Conservation (phyloP, 805 yeast genomes). For the Diddensiella santjacobensis region DNA sequence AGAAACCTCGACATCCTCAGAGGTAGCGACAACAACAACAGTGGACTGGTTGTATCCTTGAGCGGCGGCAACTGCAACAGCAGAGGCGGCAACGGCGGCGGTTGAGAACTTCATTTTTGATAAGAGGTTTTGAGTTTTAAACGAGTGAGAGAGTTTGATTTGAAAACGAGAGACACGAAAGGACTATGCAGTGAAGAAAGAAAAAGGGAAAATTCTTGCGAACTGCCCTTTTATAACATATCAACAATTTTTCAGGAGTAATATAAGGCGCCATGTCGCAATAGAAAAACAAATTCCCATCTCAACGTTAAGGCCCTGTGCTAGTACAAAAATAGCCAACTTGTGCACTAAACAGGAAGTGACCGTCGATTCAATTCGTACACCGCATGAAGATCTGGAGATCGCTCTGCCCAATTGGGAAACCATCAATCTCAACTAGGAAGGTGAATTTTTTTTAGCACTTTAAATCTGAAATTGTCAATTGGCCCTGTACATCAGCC, state of each 20-base stretch:
- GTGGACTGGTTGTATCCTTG: slow-evolving; percentile 17
- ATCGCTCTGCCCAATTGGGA: neutral
- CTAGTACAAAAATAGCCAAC: neutral
- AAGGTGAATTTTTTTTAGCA: neutral
- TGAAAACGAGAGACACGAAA: slow-evolving; percentile 1
- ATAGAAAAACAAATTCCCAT: neutral
- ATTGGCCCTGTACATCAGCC: neutral
- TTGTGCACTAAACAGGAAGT: neutral
- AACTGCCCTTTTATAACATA: slow-evolving; percentile 5
- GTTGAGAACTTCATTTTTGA: slow-evolving; percentile 22
- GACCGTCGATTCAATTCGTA: neutral
- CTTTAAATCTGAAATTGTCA: neutral
- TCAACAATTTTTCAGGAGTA: neutral
- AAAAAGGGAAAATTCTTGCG: neutral
- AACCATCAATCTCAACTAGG: neutral
- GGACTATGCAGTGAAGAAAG: slow-evolving; percentile 2
- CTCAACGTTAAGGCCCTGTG: neutral
- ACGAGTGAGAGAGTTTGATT: slow-evolving; percentile 7
- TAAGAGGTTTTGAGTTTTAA: slow-evolving; percentile 8
- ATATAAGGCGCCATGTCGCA: neutral
- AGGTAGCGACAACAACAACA: slow-evolving; percentile 17
- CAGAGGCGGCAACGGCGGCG: slow-evolving; percentile 20
- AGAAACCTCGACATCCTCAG: slow-evolving; percentile 14
- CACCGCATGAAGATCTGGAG: neutral
- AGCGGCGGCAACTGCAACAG: slow-evolving; percentile 22